Evolutionary conservation across 2,329 filamentous ascomycete genomes (phyloP), one percentile per base, ranked within the genome.

Genomic region (Emydomyces testavorans): DNA sequence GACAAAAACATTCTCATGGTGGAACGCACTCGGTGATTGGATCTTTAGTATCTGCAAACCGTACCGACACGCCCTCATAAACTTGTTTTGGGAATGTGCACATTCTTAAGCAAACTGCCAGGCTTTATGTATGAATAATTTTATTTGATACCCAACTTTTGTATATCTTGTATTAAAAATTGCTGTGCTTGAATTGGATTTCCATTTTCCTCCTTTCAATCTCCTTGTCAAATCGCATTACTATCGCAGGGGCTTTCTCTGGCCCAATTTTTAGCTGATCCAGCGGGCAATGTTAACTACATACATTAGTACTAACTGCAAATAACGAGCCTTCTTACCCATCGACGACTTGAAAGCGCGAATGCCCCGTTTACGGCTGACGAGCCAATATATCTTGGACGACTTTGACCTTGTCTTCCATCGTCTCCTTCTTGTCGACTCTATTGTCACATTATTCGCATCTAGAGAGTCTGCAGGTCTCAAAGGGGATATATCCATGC

Each of bases 351-450:
- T n/a, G n/a, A n/a, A n/a, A n/a, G n/a, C n/a, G n/a, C n/a, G n/a
- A n/a, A n/a, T n/a, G n/a, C n/a, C n/a, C n/a, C n/a, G n/a, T 32
- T 24, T 39, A 46, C 8, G 28, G 29, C 20, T 57, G 55, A 46
- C 63, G 60, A 6, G 53, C 67, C 52, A 81, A 58, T 47, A 81
- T 56, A 55, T 69, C 67, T 55, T 77, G 68, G 28, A 82, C 77
- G 43, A 73, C 74, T 20, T 67, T 68, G 18, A 94, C 84, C 70
- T 94, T 94, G 55, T 93, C 84, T 60, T 80, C 76, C 29, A 84
- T 83, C 1, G 78, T 79, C 68, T 94, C 87, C 62, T 74, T 77
- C 75, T 94, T 94, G 63, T 94, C 88, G 58, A 83, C 93, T 60
- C 87, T 83, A 49, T 36, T 29, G 28, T 35, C 7, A 11, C 6